Evolutionary conservation across 495 filamentous ascomycete genomes (phyloP).

Genomic region (Wilcoxina mikolae): DNA sequence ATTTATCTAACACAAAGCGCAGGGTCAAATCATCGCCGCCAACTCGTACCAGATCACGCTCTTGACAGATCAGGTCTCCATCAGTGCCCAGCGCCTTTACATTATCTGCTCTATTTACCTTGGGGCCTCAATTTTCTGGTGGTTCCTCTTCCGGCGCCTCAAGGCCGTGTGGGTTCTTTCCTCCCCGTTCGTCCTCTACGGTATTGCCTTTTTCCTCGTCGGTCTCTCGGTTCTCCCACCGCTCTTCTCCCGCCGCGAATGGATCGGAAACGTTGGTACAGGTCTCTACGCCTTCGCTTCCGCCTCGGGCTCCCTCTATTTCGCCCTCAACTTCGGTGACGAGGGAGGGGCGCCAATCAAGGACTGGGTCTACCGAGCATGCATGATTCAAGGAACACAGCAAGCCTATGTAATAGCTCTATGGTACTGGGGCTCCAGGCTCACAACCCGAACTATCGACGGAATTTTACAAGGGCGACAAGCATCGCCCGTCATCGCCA

Average conservation of each 20-base stretch:
- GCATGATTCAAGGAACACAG: conserved; percentile 39
- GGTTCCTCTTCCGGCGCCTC: conserved; percentile 42
- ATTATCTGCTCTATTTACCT: conserved; percentile 48
- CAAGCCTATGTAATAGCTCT: conserved; percentile 39
- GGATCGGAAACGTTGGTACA: conserved; percentile 39
- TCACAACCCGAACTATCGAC: conserved; percentile 20
- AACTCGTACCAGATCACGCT: too few relatives aligned
- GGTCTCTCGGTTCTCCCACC: conserved; percentile 44
- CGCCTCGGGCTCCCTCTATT: conserved; percentile 38
- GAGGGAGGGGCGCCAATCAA: conserved; percentile 40
- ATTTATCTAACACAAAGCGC: too few relatives aligned
- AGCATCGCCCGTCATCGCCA: too few relatives aligned
- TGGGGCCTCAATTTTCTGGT: conserved; percentile 47
- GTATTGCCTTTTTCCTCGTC: conserved; percentile 46
- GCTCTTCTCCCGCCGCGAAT: conserved; percentile 16
- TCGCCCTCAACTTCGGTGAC: conserved; percentile 40
- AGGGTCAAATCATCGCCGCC: too few relatives aligned
- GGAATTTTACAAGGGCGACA: too few relatives aligned
- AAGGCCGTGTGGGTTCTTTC: conserved; percentile 44
- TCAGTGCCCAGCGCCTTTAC: conserved; percentile 48
- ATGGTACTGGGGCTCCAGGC: conserved; percentile 38
- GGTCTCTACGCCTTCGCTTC: conserved; percentile 38
- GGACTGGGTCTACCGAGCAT: conserved; percentile 41
- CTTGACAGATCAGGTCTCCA: too few relatives aligned
- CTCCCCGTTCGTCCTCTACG: conserved; percentile 47